Conservation (phyloP, 2,329 filamentous ascomycete genomes). For the Cladosporium austrohemisphaericum region DNA sequence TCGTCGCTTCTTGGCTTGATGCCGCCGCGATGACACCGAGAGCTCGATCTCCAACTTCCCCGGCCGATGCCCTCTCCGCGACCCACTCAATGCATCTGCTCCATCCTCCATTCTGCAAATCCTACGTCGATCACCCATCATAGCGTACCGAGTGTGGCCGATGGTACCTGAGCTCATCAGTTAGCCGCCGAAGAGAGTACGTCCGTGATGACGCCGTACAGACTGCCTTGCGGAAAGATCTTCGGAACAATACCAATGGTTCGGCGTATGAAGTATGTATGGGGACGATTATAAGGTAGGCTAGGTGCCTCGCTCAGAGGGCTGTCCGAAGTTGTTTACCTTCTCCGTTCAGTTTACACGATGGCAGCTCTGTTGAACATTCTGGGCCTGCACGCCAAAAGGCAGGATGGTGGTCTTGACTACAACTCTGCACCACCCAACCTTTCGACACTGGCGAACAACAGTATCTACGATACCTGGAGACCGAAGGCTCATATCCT, state of each 20-base stretch:
- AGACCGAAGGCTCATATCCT: slow-evolving; percentile 41
- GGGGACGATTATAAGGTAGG: not conserved
- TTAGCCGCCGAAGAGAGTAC: slow-evolving; percentile 14
- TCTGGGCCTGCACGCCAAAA: not conserved
- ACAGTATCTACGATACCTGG: slow-evolving; percentile 27
- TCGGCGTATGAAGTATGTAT: not conserved
- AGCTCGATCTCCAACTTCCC: not conserved
- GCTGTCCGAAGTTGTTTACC: not conserved
- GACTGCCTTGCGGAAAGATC: not conserved
- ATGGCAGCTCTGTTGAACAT: slow-evolving; percentile 2
- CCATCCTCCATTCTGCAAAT: slow-evolving; percentile 10
- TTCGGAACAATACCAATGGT: not conserved
- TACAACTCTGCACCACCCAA: slow-evolving; percentile 40
- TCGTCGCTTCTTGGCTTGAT: slow-evolving; percentile 1
- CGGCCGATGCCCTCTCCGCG: not conserved
- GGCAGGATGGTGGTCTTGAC: slow-evolving; percentile 14
- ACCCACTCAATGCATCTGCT: slow-evolving; percentile 5
- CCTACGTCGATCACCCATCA: slow-evolving; percentile 1
- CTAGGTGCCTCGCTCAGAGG: not conserved
- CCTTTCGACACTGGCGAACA: slow-evolving; percentile 38
- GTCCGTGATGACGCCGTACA: slow-evolving; percentile 12
- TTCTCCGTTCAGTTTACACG: not conserved
- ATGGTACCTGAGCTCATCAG: no score
- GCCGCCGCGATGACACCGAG: slow-evolving; percentile 1
- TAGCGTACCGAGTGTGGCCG: slow-evolving; percentile 10